phyloP scores from a whole-genome alignment of 2,329 filamentous ascomycete genomes.

The Neofusicoccum kwambonambiense region DNA sequence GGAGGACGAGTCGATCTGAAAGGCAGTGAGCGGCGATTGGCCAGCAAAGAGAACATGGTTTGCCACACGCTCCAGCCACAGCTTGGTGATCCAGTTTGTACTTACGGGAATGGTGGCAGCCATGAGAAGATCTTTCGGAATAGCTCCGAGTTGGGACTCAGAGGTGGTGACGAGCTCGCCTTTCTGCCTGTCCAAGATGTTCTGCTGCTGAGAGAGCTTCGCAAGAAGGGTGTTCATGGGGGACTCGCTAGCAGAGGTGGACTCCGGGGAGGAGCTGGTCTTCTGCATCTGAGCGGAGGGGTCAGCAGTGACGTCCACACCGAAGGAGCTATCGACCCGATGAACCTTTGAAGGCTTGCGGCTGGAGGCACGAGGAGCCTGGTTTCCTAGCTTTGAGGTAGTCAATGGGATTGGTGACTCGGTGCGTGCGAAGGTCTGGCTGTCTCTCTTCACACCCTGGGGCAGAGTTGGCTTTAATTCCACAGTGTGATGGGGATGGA shows the following conservation, averaged over 20 bases:
- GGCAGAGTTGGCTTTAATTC: neutral
- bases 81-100: neutral
- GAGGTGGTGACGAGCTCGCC: neutral
- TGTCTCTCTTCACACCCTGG: slow-evolving; percentile 37
- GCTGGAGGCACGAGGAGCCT: slow-evolving; percentile 8
- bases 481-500: slow-evolving; percentile 21
- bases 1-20: slow-evolving; percentile 41
- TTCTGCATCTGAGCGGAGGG: slow-evolving; percentile 5
- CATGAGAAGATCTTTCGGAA: slow-evolving; percentile 1
- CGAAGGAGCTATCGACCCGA: slow-evolving; percentile 35
- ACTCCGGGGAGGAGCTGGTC: slow-evolving; percentile 3
- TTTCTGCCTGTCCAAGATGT: slow-evolving; percentile 10
- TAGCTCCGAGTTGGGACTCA: neutral
- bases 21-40: neutral
- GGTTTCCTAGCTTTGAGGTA: slow-evolving; percentile 36
- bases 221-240: slow-evolving; percentile 65
- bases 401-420: slow-evolving; percentile 32
- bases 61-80: neutral
- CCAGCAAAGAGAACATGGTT: neutral
- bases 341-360: slow-evolving; percentile 16
- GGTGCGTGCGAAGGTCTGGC: slow-evolving; percentile 18
- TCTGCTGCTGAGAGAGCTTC: slow-evolving; percentile 66
- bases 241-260: slow-evolving; percentile 11
- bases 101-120: neutral
- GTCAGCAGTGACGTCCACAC: slow-evolving; percentile 9